Evolutionary conservation across 148 eudicot genomes (phyloP).

Genomic region (Mesembryanthemum crystallinum): DNA sequence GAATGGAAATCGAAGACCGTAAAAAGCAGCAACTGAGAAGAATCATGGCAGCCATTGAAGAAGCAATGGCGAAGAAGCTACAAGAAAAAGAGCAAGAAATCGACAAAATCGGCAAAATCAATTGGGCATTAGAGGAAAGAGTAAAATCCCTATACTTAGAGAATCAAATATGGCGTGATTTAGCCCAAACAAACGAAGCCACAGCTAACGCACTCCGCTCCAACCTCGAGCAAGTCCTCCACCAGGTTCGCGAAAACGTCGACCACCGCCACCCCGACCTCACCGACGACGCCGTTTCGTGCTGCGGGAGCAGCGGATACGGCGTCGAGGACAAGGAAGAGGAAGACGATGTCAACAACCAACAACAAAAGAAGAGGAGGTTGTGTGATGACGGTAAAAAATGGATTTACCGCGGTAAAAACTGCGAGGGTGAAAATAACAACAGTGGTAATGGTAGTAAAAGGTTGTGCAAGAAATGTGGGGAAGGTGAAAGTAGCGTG

Average conservation of each 20-base stretch:
- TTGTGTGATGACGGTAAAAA: background rate
- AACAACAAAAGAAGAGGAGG: background rate
- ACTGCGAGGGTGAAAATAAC: background rate
- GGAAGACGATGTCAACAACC: background rate
- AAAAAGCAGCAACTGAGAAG: constrained; percentile 31
- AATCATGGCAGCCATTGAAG: constrained; percentile 36
- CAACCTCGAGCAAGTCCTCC: constrained; percentile 57
- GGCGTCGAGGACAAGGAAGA: constrained; percentile 16
- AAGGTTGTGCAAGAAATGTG: constrained; percentile 61
- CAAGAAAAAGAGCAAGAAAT: constrained; percentile 60
- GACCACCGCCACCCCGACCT: background rate
- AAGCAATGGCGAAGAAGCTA: constrained; percentile 41
- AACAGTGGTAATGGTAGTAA: too few relatives aligned
- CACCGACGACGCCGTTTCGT: constrained; percentile 60
- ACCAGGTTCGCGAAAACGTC: constrained; percentile 36
- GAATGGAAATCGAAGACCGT: constrained; percentile 51
- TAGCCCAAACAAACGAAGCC: constrained; percentile 84
- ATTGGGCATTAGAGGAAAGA: constrained; percentile 56
- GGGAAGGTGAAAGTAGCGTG: constrained; percentile 62
- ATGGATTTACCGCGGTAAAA: constrained; percentile 25
- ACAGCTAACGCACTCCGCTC: constrained; percentile 57
- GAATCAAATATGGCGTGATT: constrained; percentile 53
- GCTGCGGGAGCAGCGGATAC: constrained; percentile 63
- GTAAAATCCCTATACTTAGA: constrained; percentile 58
- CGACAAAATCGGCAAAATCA: constrained; percentile 45